Evolutionary conservation across 352 stramenopile genomes (phyloP).

Genomic region (Phytophthora pini): DNA sequence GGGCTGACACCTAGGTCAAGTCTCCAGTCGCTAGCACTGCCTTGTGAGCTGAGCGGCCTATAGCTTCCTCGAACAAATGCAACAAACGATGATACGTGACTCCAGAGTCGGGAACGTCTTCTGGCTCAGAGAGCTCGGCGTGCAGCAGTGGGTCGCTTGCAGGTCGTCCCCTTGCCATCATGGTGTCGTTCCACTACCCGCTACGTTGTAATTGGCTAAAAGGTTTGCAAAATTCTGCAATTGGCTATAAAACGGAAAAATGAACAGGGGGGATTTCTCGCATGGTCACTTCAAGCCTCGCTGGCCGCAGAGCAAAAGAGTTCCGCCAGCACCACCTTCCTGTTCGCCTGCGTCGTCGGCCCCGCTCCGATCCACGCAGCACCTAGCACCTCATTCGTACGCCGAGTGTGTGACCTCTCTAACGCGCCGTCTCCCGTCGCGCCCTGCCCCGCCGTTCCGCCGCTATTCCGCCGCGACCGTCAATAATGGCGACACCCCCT

Average conservation of each 20-base stretch:
- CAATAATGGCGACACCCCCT: constrained; percentile 66
- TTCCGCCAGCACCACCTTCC: constrained; percentile 1
- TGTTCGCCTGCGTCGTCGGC: constrained; percentile 4
- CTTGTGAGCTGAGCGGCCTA: constrained; percentile 9
- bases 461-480: constrained; percentile 5
- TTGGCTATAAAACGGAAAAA: constrained; percentile 23
- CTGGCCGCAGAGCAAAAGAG: constrained; percentile 16
- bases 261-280: constrained; percentile 22
- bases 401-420: constrained; percentile 2
- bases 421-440: constrained; percentile 3
- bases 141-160: not conserved
- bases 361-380: constrained; percentile 1
- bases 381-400: not conserved
- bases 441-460: not conserved
- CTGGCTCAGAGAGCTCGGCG: constrained; percentile 12
- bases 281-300: constrained; percentile 50
- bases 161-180: constrained; percentile 9
- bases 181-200: not conserved
- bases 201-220: constrained; percentile 6
- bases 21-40: constrained; percentile 8
- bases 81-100: constrained; percentile 34
- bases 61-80: constrained; percentile 35
- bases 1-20: constrained; percentile 9
- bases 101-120: not conserved
- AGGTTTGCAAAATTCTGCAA: constrained; percentile 4